Base-by-base conservation (phyloP, 805 yeast species). In the Teunomyces funiuensis region DNA sequence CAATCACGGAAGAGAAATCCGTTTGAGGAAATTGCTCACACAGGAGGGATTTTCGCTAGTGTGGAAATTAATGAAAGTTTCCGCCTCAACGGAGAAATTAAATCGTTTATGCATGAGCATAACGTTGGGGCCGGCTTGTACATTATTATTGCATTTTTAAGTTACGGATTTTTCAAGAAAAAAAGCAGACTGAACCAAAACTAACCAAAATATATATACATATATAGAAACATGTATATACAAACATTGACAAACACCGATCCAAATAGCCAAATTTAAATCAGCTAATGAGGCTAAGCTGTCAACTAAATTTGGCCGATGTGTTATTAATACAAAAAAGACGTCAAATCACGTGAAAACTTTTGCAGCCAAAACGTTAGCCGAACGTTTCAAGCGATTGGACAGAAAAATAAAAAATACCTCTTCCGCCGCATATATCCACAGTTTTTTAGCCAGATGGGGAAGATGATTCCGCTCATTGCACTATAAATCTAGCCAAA, bases 71-170 rank as follows among this genome's bases (percentile, higher is more conserved):
- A 17, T 2, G 36, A 31, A 10, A 14, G 10, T 3, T n/a, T 18
- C 6, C 13, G 10, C 16, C 17, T 28, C 10, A n/a, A n/a, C 3
- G n/a, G 27, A 25, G 23, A 15, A 11, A 11, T 2, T 10, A 25
- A 20, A 15, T 25, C 41, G 10, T 36, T 36, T 14, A 22, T 23
- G 8, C 33, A 42, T 11, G 30, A 42, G n/a, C 56, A 50, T 25
- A 44, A 45, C 22, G 36, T 53, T 9, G 60, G 61, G 1, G 8
- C 45, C 1, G 60, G 58, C 1, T 40, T 55, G 15, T 54, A 49
- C 37, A 17, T 51, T 13, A 36, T 57, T 7, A 27, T 54, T 16
- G 53, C 51, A 22, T 41, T 56, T 20, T 37, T 58, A 19, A 47
- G 57, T 25, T 41, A 45, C 20, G 23, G 49, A n/a, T 58, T 50